Evolutionary conservation across 768 basidiomycete genomes (phyloP).

Genomic region (Boletus rubescentipes): DNA sequence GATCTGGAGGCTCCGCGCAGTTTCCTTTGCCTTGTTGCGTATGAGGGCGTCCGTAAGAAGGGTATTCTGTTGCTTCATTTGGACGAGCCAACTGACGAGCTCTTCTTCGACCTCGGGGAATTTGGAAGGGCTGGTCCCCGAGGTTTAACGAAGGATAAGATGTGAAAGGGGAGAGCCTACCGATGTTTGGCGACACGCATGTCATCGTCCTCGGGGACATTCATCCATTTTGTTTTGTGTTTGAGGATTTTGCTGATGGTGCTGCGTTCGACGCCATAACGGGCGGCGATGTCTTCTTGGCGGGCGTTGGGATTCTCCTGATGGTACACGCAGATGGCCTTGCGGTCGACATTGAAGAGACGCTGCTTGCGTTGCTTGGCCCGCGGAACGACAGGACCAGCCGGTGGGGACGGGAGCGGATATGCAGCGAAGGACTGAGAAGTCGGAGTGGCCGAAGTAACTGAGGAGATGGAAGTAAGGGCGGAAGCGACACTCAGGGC

Average conservation of each 20-base stretch:
- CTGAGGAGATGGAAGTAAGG: conserved; percentile 52
- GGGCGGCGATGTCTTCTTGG: conserved; percentile 81
- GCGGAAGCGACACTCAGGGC: conserved; percentile 56
- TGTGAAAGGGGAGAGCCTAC: conserved; percentile 35
- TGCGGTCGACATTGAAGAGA: conserved; percentile 72
- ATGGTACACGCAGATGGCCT: conserved; percentile 70
- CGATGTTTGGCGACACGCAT: conserved; percentile 68
- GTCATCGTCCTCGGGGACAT: conserved; percentile 56
- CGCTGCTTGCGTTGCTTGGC: conserved; percentile 68
- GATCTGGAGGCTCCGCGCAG: conserved; percentile 56
- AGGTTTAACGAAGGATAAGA: conserved; percentile 6
- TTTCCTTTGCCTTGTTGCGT: conserved; percentile 64
- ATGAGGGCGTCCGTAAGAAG: conserved; percentile 64
- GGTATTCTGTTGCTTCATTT: conserved; percentile 46
- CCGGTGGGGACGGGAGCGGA: conserved; percentile 29
- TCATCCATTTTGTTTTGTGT: conserved; percentile 79
- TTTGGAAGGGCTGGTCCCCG: conserved; percentile 61
- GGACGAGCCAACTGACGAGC: conserved; percentile 59
- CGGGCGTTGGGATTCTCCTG: conserved; percentile 62
- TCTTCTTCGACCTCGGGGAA: conserved; percentile 74
- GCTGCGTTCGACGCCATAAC: conserved; percentile 82
- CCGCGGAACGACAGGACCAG: conserved; percentile 32
- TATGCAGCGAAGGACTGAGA: conserved; percentile 31
- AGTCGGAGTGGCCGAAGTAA: conserved; percentile 29
- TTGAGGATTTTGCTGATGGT: conserved; percentile 95